These are phyloP conservation scores for Monosporascus sp. DNA, from an alignment of 2,329 filamentous ascomycete species.

Conservation along the genomic window DNA sequence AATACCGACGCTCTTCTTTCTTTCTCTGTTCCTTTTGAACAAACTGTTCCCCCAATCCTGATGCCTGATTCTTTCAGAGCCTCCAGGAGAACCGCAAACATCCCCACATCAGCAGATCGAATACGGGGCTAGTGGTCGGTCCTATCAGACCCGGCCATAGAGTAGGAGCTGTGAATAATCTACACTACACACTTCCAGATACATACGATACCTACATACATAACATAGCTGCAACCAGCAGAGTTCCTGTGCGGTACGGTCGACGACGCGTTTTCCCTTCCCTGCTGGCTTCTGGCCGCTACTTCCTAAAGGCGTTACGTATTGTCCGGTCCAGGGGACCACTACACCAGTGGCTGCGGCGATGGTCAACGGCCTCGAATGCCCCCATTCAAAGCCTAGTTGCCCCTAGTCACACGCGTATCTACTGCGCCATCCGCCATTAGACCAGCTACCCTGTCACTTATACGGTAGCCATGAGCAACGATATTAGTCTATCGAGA, in stretches of 20 bases:
- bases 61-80: background rate
- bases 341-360: background rate
- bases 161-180: background rate
- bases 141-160: background rate
- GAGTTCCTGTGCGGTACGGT: too few relatives aligned
- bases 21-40: background rate
- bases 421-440: background rate
- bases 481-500: conserved; percentile 87
- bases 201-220: too few relatives aligned
- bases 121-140: background rate
- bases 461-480: conserved; percentile 61
- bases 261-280: too few relatives aligned
- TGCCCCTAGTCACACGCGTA: background rate
- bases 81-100: background rate
- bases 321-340: background rate
- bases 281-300: too few relatives aligned
- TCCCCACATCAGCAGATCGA: background rate
- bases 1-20: background rate
- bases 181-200: background rate
- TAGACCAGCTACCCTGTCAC: background rate
- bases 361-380: background rate
- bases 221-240: too few relatives aligned
- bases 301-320: too few relatives aligned
- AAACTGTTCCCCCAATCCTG: background rate
- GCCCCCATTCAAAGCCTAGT: background rate